These are phyloP conservation scores for Ophiostoma australiae DNA, from an alignment of 2,329 filamentous ascomycete species.

Conservation along the genomic window DNA sequence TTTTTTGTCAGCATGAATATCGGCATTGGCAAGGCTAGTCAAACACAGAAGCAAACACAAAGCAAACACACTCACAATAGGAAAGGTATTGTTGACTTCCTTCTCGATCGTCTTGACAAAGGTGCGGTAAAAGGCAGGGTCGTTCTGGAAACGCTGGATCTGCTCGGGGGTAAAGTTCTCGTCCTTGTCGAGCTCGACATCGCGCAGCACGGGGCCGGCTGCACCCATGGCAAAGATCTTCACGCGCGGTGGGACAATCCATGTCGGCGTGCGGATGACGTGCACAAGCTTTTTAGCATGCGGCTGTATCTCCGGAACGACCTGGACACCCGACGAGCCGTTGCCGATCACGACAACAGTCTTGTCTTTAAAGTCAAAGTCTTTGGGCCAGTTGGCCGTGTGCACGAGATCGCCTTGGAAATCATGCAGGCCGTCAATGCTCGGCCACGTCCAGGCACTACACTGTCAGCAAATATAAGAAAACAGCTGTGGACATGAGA, in stretches of 20 bases:
- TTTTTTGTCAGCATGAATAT: conserved; percentile 25
- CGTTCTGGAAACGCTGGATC: conserved; percentile 44
- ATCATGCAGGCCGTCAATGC: conserved; percentile 42
- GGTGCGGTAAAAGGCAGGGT: conserved; percentile 43
- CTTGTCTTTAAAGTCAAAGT: conserved; percentile 47
- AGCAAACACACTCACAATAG: conserved; percentile 34
- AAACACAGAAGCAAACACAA: no score
- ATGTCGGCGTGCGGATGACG: conserved; percentile 41
- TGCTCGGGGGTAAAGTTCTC: conserved; percentile 43
- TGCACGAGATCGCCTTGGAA: conserved; percentile 50
- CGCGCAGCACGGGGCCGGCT: conserved; percentile 36
- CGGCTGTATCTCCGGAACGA: conserved; percentile 47
- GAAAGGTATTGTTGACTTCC: conserved; percentile 42
- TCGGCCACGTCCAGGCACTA: conserved; percentile 51
- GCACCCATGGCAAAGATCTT: conserved; percentile 39
- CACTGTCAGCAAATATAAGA: neutral
- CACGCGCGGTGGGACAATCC: conserved; percentile 38
- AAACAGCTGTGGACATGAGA: conserved; percentile 16
- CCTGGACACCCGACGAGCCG: conserved; percentile 51
- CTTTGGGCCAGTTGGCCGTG: conserved; percentile 49
- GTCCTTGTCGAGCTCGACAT: conserved; percentile 40
- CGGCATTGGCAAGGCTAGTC: no score
- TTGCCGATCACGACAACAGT: conserved; percentile 54
- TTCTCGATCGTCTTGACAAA: conserved; percentile 46
- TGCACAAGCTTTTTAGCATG: conserved; percentile 37